These are phyloP conservation scores for Venturia pyrina DNA, from an alignment of 2,329 filamentous ascomycete species.

Conservation along the genomic window DNA sequence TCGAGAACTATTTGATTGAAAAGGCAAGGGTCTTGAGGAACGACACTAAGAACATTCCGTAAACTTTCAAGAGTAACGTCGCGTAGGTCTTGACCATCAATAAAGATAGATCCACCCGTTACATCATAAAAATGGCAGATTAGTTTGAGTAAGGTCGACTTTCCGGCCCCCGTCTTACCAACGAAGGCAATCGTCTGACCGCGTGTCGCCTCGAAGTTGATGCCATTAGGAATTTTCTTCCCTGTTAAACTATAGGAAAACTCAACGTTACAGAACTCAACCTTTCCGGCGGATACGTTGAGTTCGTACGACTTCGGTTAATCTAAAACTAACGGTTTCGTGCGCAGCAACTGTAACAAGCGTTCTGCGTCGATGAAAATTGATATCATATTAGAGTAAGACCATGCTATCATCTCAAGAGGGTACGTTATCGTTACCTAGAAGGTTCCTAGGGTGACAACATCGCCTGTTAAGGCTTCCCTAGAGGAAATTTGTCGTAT, in stretches of 20 bases:
- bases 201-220: constrained; percentile 39
- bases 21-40: constrained; percentile 46
- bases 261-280: constrained; percentile 44
- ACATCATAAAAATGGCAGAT: too few species aligned
- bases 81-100: constrained; percentile 51
- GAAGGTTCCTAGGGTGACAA: constrained; percentile 56
- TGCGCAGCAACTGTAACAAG: constrained; percentile 46
- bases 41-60: constrained; percentile 39
- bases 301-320: constrained; percentile 36
- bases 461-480: constrained; percentile 44
- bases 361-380: constrained; percentile 57
- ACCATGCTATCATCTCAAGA: constrained; percentile 39
- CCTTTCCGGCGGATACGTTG: constrained; percentile 34
- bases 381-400: constrained; percentile 32
- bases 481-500: constrained; percentile 42
- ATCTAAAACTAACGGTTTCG: constrained; percentile 45
- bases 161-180: constrained; percentile 52
- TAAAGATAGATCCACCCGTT: constrained; percentile 29
- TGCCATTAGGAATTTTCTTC: constrained; percentile 39
- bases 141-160: constrained; percentile 48
- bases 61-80: constrained; percentile 49
- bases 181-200: constrained; percentile 51
- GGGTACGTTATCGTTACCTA: constrained; percentile 44
- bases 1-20: constrained; percentile 56
- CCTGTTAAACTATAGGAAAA: constrained; percentile 45